phyloP scores from a whole-genome alignment of 139 green algal genomes.

The Gonium pectorale region DNA sequence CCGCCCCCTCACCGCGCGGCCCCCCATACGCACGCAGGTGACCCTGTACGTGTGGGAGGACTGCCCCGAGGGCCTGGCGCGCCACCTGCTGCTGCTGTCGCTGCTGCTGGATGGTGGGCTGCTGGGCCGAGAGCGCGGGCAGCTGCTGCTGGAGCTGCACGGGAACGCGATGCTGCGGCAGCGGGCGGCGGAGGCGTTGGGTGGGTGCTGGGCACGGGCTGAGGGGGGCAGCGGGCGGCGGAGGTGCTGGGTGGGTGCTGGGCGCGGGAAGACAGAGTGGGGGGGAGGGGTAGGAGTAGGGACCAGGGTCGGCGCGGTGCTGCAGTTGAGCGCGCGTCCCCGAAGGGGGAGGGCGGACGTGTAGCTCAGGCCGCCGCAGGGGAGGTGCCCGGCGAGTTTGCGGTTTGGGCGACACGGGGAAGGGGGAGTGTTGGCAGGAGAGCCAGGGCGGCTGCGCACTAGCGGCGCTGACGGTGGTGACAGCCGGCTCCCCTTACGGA shows the following conservation, averaged over 20 bases:
- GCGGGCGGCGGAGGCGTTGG: conserved; percentile 65
- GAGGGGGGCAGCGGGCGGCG: neutral
- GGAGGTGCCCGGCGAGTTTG: no score
- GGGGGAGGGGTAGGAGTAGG: neutral
- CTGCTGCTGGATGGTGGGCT: conserved; percentile 69
- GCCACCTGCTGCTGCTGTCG: conserved; percentile 75
- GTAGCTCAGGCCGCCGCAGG: no score
- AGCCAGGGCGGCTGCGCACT: no score
- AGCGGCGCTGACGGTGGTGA: no score
- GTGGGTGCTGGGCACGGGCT: conserved; percentile 36
- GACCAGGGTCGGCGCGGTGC: no score
- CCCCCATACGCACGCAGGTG: conserved; percentile 15
- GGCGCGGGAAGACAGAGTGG: neutral
- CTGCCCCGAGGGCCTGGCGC: conserved; percentile 69
- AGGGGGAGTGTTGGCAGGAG: no score
- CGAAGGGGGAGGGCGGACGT: no score
- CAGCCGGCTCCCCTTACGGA: no score
- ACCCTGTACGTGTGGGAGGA: conserved; percentile 78
- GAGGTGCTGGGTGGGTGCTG: neutral
- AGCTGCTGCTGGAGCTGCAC: conserved; percentile 80
- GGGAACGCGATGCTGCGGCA: conserved; percentile 72
- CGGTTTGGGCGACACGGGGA: no score
- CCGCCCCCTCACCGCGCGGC: neutral
- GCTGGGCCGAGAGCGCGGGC: conserved; percentile 46
- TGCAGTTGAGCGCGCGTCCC: no score